Evolutionary conservation across 371 early-diverging fungal species (phyloP).

Genomic region (Parasitella parasitica): DNA sequence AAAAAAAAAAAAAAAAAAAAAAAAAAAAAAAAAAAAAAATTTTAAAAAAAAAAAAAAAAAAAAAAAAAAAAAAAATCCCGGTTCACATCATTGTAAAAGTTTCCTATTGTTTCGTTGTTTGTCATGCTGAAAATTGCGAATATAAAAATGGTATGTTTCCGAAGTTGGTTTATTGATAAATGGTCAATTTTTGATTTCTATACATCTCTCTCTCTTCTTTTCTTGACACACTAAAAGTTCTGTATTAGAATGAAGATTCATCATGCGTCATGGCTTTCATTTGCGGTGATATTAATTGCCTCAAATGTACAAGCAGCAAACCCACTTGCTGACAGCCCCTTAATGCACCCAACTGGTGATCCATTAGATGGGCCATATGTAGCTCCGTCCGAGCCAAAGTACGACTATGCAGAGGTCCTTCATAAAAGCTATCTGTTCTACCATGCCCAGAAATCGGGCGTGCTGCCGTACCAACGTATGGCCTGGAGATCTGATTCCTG

Average conservation of each 20-base stretch:
- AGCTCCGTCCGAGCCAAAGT: conserved; percentile 48
- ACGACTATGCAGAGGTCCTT: conserved; percentile 55
- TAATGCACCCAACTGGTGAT: conserved; percentile 28
- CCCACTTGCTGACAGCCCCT: conserved; percentile 24
- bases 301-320: neutral
- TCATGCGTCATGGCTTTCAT: conserved; percentile 14
- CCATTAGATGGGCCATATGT: conserved; percentile 38
- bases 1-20: no score
- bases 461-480: conserved; percentile 53
- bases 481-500: conserved; percentile 64
- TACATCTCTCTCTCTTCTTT: neutral
- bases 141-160: neutral
- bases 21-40: conserved; percentile 20
- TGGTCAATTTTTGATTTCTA: neutral
- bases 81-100: neutral
- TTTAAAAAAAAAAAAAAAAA: conserved; percentile 3
- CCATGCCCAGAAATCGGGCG: conserved; percentile 57
- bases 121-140: neutral
- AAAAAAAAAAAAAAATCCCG: neutral
- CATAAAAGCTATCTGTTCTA: conserved; percentile 59
- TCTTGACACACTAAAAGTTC: neutral
- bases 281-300: neutral
- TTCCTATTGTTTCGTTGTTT: neutral
- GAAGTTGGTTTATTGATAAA: neutral
- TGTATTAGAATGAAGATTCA: neutral